Conservation (phyloP, 805 yeast species). For the Metschnikowia drakensbergensis region DNA sequence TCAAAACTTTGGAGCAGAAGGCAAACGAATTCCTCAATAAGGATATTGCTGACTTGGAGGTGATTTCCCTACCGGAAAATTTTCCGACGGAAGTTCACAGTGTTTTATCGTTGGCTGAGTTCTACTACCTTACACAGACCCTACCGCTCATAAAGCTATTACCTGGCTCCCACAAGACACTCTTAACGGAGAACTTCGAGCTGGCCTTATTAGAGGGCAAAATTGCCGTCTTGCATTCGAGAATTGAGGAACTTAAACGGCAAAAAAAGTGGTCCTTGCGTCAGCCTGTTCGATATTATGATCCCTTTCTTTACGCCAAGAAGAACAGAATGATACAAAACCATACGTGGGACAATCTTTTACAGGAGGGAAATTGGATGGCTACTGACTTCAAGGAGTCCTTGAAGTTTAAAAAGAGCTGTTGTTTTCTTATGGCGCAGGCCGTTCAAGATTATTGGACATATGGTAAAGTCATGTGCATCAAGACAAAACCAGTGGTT, state of each 20-base stretch:
- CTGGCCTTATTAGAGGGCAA: slow-evolving; percentile 85
- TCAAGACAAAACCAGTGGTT: slow-evolving; percentile 47
- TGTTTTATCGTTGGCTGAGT: slow-evolving; percentile 69
- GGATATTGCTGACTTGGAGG: slow-evolving; percentile 30
- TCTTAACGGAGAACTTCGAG: slow-evolving; percentile 82
- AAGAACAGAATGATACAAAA: slow-evolving; percentile 27
- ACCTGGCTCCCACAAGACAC: slow-evolving; percentile 80
- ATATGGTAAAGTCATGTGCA: slow-evolving; percentile 63
- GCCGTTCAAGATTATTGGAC: slow-evolving; percentile 76
- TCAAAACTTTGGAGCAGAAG: slow-evolving; percentile 21
- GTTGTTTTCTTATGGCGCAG: slow-evolving; percentile 66
- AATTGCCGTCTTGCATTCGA: slow-evolving; percentile 79
- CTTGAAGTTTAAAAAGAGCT: slow-evolving; percentile 62
- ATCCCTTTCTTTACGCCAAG: slow-evolving; percentile 49
- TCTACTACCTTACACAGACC: slow-evolving; percentile 84
- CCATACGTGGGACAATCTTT: slow-evolving; percentile 67
- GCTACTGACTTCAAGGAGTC: slow-evolving; percentile 72
- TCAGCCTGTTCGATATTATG: slow-evolving; percentile 70
- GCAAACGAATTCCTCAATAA: slow-evolving; percentile 22
- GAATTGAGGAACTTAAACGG: slow-evolving; percentile 88
- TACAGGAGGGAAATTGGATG: slow-evolving; percentile 84
- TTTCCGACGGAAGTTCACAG: slow-evolving; percentile 39
- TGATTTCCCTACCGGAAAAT: slow-evolving; percentile 40
- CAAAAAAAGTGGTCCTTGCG: slow-evolving; percentile 87
- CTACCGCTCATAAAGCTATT: slow-evolving; percentile 77